Percentiles rank a stretch among this genome's conserved stretches.
These are phyloP conservation scores for Hypomontagnella submonticulosa DNA, from an alignment of 495 filamentous ascomycete genomes.

Conservation along the genomic window DNA sequence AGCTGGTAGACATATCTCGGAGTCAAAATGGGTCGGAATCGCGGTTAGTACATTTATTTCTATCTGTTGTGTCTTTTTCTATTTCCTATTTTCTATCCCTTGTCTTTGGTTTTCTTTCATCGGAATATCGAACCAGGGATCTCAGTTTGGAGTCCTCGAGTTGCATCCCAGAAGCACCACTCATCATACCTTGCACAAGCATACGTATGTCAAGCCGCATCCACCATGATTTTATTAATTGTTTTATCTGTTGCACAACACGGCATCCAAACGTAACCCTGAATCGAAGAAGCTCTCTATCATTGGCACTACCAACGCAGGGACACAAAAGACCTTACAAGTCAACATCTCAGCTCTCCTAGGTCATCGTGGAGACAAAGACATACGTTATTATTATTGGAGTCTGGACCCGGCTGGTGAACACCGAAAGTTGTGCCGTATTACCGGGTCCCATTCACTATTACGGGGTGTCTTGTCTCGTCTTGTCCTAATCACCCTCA, in stretches of 20 bases:
- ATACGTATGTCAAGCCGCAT: conserved; percentile 29
- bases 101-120: conserved; percentile 1
- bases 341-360: conserved; percentile 21
- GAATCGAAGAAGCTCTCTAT: conserved; percentile 10
- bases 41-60: conserved; percentile 55
- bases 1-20: conserved; percentile 12
- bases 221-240: background rate
- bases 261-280: conserved; percentile 11
- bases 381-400: conserved; percentile 5
- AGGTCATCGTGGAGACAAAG: conserved; percentile 19
- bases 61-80: conserved; percentile 1
- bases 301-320: conserved; percentile 23
- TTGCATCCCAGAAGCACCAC: conserved; percentile 29
- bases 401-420: conserved; percentile 11
- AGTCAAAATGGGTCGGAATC: conserved; percentile 57
- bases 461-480: background rate
- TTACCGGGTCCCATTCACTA: conserved; percentile 20
- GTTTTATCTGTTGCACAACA: background rate
- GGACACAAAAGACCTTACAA: conserved; percentile 18
- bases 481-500: too few species aligned
- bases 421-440: conserved; percentile 39
- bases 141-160: conserved; percentile 8
- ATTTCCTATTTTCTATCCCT: conserved; percentile 3
- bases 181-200: conserved; percentile 39
- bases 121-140: conserved; percentile 12